Conservation (phyloP, 164 flowering plant species). For the Vitis amurensis region DNA sequence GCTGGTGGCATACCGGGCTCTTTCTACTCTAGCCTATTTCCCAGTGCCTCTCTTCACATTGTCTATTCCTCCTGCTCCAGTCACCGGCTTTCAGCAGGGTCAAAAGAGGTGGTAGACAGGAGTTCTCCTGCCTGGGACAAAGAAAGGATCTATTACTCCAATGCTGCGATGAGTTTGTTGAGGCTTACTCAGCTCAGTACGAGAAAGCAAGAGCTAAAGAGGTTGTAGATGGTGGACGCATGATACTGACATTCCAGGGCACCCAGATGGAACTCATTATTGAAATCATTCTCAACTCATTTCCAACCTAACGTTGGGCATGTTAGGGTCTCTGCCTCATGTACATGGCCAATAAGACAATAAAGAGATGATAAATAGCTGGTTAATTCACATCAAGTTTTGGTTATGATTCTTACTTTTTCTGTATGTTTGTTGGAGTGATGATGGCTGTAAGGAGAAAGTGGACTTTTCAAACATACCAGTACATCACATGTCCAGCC, state of each 20-base stretch:
- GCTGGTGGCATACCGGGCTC: conserved; percentile 19
- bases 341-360: conserved; percentile 14
- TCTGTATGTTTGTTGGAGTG: neutral
- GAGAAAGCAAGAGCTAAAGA: conserved; percentile 18
- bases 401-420: too few relatives aligned
- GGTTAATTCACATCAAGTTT: too few relatives aligned
- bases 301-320: neutral
- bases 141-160: conserved; percentile 5
- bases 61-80: too few relatives aligned
- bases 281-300: conserved; percentile 2
- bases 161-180: neutral
- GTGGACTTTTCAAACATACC: conserved; percentile 27
- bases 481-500: conserved; percentile 3
- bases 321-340: conserved; percentile 10
- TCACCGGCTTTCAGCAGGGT: conserved; percentile 14
- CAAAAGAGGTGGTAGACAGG: conserved; percentile 5
- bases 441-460: neutral
- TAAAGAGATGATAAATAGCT: too few relatives aligned
- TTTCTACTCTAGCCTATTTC: conserved; percentile 11
- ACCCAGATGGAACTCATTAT: conserved; percentile 16
- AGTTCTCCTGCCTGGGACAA: conserved; percentile 16
- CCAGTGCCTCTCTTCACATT: too few relatives aligned
- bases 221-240: conserved; percentile 14
- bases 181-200: conserved; percentile 10
- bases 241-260: neutral